phyloP scores from a whole-genome alignment of 768 basidiomycete genomes.

The Termitomyces sp. region DNA sequence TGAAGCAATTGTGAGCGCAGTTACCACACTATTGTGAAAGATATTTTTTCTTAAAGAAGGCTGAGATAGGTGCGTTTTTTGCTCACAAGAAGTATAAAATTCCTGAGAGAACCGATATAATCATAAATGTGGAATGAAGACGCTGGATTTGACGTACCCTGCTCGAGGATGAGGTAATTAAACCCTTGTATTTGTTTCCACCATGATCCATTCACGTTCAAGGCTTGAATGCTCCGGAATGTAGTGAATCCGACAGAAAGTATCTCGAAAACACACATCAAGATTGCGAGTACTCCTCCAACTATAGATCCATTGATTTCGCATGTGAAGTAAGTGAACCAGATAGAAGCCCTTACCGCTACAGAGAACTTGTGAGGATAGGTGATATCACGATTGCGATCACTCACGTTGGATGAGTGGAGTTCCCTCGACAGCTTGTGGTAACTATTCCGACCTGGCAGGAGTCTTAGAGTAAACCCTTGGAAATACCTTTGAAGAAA shows the following conservation, averaged over 20 bases:
- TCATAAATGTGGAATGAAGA: too few species aligned
- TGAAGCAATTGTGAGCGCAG: not conserved
- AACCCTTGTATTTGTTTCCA: not conserved
- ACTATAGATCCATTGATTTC: not conserved
- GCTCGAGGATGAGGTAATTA: not conserved
- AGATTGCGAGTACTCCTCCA: not conserved
- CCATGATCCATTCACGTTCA: not conserved
- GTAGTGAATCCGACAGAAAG: not conserved
- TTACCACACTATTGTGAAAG: not conserved
- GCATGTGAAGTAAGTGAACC: not conserved
- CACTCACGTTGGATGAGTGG: constrained; percentile 1
- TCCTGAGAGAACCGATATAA: not conserved
- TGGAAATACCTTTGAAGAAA: not conserved
- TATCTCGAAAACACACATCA: constrained; percentile 1
- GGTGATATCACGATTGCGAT: too few species aligned
- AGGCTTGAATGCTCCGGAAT: not conserved
- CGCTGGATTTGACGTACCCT: not conserved
- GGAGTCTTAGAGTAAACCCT: not conserved
- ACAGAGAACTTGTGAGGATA: not conserved
- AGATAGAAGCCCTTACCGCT: not conserved
- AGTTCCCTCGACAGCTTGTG: not conserved
- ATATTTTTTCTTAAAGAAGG: not conserved
- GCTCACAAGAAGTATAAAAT: not conserved
- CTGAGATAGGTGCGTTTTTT: not conserved
- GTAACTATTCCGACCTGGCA: not conserved